Evolutionary conservation across 2,329 filamentous ascomycete species (phyloP).

Genomic region (Alternaria metachromatica): DNA sequence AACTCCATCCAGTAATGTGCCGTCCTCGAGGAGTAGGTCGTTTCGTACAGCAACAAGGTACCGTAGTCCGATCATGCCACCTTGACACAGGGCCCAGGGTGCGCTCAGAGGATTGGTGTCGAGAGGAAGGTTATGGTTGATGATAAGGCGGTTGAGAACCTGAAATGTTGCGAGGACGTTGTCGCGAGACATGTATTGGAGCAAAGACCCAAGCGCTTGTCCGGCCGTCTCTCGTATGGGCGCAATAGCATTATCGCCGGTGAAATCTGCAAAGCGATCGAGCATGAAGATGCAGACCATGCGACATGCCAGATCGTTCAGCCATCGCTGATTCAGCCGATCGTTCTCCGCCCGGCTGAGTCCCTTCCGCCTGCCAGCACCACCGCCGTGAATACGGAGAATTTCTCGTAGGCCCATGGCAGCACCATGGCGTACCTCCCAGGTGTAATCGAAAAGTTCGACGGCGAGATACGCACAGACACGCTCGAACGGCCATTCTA

Average conservation of each 20-base stretch:
- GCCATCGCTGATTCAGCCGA: constrained; percentile 78
- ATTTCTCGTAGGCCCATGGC: constrained; percentile 94
- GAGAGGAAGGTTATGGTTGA: constrained; percentile 72
- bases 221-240: constrained; percentile 95
- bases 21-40: constrained; percentile 84
- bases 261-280: constrained; percentile 96
- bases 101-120: constrained; percentile 65
- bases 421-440: constrained; percentile 96
- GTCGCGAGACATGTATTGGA: constrained; percentile 79
- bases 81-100: constrained; percentile 94
- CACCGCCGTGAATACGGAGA: constrained; percentile 85
- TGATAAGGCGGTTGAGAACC: constrained; percentile 86
- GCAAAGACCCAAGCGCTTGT: constrained; percentile 86
- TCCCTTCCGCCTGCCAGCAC: constrained; percentile 78
- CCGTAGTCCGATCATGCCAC: constrained; percentile 94
- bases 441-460: constrained; percentile 89
- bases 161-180: constrained; percentile 86
- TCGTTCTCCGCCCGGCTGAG: constrained; percentile 79
- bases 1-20: constrained; percentile 88
- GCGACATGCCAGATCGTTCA: constrained; percentile 93
- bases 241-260: constrained; percentile 94
- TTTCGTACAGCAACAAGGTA: constrained; percentile 96
- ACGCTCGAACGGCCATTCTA: constrained; percentile 92
- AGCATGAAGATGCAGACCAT: constrained; percentile 96
- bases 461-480: constrained; percentile 93